Evolutionary conservation across 345 rosid species (phyloP), one percentile per base, ranked within the genome.

Genomic region (Aurinia saxatilis): DNA sequence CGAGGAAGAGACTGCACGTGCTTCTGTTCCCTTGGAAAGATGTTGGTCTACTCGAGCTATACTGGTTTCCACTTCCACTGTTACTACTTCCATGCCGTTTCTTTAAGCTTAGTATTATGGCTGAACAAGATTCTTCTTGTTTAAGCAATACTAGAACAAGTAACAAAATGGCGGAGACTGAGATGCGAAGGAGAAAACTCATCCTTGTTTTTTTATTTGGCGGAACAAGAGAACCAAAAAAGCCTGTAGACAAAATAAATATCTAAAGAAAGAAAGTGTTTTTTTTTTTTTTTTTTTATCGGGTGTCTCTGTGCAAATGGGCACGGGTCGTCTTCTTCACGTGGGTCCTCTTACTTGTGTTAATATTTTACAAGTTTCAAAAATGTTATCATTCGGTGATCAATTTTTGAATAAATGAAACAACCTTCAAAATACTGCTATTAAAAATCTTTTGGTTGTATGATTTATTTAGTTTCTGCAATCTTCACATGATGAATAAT

Each of bases 1-100:
- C 82, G 31, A 70, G 51, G 65, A 78, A 78, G 68, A 75, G 67
- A 17, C 73, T 57, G 57, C 82, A 78, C 29, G 71, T 73, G 70
- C 82, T 77, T 2, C 66, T 84, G 77, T 88, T 88, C 40, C 78
- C 77, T 49, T 72, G 86, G 19, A 83, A 58, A 71, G 78, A 61
- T 5, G 74, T 19, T 13, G 92, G 96, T 51, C 75, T 66, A 34
- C 76, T 64, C 21, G 74, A 79, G 41, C 79, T 83, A 51, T 78
- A 82, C 0, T 68, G 80, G 48, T 75, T 77, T 50, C 70, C 6
- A 29, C 65, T 35, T 8, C 34, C 48, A 17, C 66, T 19, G 34
- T 73, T n/a, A 13, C 63, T 50, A 6, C 73, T 62, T 19, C 68
- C 74, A 59, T 84, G 96, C 78, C 74, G 84, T 73, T 77, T 80